These are phyloP conservation scores for Wallacemonas sp. DNA, from an alignment of 208 protist species.

Conservation along the genomic window DNA sequence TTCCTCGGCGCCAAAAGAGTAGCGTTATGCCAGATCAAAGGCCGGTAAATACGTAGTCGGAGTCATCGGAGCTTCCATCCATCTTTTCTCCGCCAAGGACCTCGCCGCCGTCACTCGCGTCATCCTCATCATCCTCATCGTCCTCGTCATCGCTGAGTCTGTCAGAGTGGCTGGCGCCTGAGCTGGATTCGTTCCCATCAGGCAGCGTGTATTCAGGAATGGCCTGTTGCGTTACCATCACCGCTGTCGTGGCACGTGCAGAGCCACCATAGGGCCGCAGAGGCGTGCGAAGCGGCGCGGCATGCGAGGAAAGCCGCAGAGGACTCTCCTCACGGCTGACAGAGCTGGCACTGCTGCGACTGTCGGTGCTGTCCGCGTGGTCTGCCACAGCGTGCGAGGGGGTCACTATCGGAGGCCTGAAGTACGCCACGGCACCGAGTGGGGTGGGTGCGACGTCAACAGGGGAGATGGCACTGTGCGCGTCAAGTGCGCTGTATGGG, in stretches of 20 bases:
- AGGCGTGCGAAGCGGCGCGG: neutral
- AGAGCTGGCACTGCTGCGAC: neutral
- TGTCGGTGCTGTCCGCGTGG: too few relatives aligned
- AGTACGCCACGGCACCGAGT: neutral
- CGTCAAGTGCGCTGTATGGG: too few relatives aligned
- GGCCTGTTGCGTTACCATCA: constrained; percentile 72
- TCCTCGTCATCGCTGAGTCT: constrained; percentile 24
- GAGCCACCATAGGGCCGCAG: neutral
- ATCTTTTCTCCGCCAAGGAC: neutral
- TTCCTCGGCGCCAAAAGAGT: too few relatives aligned
- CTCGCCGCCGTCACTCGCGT: neutral
- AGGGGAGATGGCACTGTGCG: neutral
- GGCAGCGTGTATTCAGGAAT: constrained; percentile 39
- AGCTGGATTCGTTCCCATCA: constrained; percentile 3
- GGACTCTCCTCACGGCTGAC: too few relatives aligned
- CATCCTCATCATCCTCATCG: constrained; percentile 6
- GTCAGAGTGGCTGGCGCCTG: constrained; percentile 4
- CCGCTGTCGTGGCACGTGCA: constrained; percentile 11
- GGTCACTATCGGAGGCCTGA: too few relatives aligned
- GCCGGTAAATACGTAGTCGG: constrained; percentile 15
- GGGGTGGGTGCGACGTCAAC: neutral
- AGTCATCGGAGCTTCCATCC: neutral
- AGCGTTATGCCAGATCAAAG: too few relatives aligned
- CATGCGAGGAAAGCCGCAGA: neutral
- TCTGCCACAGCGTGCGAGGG: too few relatives aligned